phyloP scores from a whole-genome alignment of 2,329 filamentous ascomycete species.

The Diplocarpon rosae region DNA sequence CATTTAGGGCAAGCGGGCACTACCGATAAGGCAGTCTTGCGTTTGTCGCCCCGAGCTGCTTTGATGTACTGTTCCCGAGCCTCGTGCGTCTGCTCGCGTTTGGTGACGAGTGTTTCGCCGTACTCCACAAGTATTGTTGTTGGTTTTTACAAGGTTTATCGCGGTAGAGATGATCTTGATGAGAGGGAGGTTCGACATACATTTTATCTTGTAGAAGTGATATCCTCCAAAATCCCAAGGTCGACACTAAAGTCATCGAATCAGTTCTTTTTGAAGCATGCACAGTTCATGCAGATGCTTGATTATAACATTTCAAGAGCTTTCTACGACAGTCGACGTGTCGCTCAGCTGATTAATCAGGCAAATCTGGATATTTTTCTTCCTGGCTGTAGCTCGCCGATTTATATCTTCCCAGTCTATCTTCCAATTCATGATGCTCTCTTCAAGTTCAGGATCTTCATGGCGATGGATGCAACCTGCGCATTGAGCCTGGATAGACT shows the following conservation, averaged over 20 bases:
- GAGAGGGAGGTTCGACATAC: too few relatives aligned
- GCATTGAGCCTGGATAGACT: slow-evolving; percentile 50
- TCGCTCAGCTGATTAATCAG: slow-evolving; percentile 3
- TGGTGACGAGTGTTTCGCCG: neutral
- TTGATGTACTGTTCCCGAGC: neutral
- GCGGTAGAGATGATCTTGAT: too few relatives aligned
- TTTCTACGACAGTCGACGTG: slow-evolving; percentile 1
- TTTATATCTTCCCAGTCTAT: slow-evolving; percentile 45
- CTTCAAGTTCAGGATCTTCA: slow-evolving; percentile 43
- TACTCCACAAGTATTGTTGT: neutral
- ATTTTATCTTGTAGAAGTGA: too few relatives aligned
- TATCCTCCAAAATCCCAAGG: too few relatives aligned
- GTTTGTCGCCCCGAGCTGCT: neutral
- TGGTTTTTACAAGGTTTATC: too few relatives aligned
- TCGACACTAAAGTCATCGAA: too few relatives aligned
- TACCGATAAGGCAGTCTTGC: neutral
- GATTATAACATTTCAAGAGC: neutral
- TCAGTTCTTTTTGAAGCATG: neutral
- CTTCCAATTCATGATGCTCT: slow-evolving; percentile 51
- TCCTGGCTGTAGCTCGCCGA: slow-evolving; percentile 26
- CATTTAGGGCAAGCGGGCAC: neutral
- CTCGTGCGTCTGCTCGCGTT: neutral
- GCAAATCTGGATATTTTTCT: slow-evolving; percentile 11
- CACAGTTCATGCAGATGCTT: neutral
- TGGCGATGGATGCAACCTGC: slow-evolving; percentile 35